Evolutionary conservation across 1,284 basidiomycete genomes (phyloP).

Genomic region (Tremellales sp.): DNA sequence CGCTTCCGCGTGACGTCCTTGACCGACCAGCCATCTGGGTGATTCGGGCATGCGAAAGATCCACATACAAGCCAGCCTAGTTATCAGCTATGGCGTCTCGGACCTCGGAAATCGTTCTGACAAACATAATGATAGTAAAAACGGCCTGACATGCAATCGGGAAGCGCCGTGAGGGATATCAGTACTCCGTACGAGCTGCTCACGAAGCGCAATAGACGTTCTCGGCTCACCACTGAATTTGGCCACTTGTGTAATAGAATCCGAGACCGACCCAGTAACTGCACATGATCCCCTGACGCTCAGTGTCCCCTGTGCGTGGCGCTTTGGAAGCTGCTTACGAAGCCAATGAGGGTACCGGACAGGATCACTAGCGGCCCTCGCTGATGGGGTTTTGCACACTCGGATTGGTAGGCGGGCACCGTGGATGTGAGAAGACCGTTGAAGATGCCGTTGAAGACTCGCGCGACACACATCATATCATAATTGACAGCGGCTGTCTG

Average conservation of each 20-base stretch:
- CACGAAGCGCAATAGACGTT: no score
- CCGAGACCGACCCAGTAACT: constrained; percentile 47
- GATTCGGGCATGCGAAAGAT: constrained; percentile 49
- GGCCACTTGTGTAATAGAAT: constrained; percentile 37
- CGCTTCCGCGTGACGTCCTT: constrained; percentile 50
- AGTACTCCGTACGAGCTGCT: no score
- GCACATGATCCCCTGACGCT: constrained; percentile 23
- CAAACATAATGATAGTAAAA: constrained; percentile 26
- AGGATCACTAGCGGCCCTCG: constrained; percentile 49
- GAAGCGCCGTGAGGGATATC: no score
- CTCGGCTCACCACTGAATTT: constrained; percentile 43
- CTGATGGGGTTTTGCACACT: constrained; percentile 47
- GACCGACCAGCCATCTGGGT: constrained; percentile 53
- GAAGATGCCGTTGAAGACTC: constrained; percentile 45
- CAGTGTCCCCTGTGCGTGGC: neutral
- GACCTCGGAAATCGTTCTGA: constrained; percentile 24
- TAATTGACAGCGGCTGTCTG: constrained; percentile 45
- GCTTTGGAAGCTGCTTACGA: constrained; percentile 4
- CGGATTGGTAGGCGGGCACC: constrained; percentile 45
- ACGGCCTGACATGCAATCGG: constrained; percentile 52
- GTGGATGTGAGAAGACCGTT: constrained; percentile 49
- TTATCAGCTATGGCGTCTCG: constrained; percentile 30
- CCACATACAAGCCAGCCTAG: constrained; percentile 13
- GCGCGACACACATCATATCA: constrained; percentile 49
- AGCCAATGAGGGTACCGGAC: constrained; percentile 43